Conservation (phyloP, 2,329 filamentous ascomycete genomes). For the Ophiosphaerella narmari region DNA sequence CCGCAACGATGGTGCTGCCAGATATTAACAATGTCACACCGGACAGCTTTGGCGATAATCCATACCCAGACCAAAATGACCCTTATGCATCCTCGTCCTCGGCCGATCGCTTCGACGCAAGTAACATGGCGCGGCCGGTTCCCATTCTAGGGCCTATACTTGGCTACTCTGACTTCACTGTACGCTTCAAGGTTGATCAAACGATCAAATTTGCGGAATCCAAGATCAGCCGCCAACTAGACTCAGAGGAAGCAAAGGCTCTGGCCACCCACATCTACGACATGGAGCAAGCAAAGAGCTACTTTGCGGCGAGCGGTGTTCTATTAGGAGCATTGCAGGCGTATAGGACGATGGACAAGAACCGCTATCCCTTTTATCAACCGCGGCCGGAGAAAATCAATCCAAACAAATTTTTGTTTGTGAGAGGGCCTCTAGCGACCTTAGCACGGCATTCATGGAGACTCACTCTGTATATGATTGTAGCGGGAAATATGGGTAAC, state of each 20-base stretch:
- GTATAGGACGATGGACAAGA: conserved; percentile 40
- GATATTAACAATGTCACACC: conserved; percentile 38
- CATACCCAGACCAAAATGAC: conserved; percentile 44
- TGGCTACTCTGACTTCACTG: conserved; percentile 31
- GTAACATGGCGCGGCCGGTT: conserved; percentile 43
- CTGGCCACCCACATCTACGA: conserved; percentile 48
- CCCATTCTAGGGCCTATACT: conserved; percentile 39
- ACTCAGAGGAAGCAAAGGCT: conserved; percentile 50
- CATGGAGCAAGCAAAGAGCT: conserved; percentile 45
- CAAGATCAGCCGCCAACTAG: conserved; percentile 45
- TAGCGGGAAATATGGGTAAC: conserved; percentile 37
- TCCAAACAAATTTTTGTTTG: conserved; percentile 44
- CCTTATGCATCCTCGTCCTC: conserved; percentile 32
- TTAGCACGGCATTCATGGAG: conserved; percentile 34
- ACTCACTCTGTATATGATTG: conserved; percentile 28
- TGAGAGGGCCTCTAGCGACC: conserved; percentile 40
- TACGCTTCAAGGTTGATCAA: conserved; percentile 36
- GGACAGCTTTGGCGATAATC: conserved; percentile 37
- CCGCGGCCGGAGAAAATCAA: conserved; percentile 47
- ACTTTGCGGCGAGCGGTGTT: conserved; percentile 44
- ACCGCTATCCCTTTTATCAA: conserved; percentile 50
- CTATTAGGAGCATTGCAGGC: conserved; percentile 37
- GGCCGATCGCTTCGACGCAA: conserved; percentile 42
- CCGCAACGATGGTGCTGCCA: conserved; percentile 48
- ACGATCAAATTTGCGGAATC: conserved; percentile 40